These are phyloP conservation scores for Scheffersomyces lignosus DNA, from an alignment of 805 yeast species.

Conservation along the genomic window DNA sequence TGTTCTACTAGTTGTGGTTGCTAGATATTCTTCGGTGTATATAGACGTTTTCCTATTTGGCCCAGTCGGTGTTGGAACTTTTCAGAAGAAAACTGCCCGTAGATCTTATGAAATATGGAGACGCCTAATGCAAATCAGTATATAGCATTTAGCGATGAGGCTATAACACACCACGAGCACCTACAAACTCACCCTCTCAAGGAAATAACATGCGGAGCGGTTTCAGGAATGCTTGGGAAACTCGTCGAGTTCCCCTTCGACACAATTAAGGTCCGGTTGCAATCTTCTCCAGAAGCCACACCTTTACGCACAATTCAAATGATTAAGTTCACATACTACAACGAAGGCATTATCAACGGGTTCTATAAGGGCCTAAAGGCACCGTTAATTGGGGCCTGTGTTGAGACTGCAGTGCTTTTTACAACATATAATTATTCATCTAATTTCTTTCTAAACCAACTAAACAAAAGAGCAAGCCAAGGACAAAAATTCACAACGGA, in stretches of 20 bases:
- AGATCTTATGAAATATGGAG: too few relatives aligned
- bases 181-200: constrained; percentile 24
- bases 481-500: constrained; percentile 19
- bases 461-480: neutral
- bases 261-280: constrained; percentile 85
- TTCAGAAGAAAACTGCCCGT: too few relatives aligned
- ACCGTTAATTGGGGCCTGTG: constrained; percentile 87
- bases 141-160: too few relatives aligned
- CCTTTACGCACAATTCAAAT: constrained; percentile 64
- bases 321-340: constrained; percentile 55
- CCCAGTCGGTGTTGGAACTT: too few relatives aligned
- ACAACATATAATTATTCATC: constrained; percentile 51
- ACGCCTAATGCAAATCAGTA: too few relatives aligned
- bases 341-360: constrained; percentile 72
- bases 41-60: too few relatives aligned
- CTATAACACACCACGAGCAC: too few relatives aligned
- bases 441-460: constrained; percentile 33
- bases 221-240: constrained; percentile 83
- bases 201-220: constrained; percentile 51
- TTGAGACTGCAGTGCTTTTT: constrained; percentile 82
- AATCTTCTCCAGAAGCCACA: constrained; percentile 49
- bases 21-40: too few relatives aligned
- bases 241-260: constrained; percentile 90
- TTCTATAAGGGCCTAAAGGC: constrained; percentile 79
- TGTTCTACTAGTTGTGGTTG: too few relatives aligned